These are phyloP conservation scores for Penicillium alfredii DNA, from an alignment of 495 filamentous ascomycete genomes.

Conservation along the genomic window DNA sequence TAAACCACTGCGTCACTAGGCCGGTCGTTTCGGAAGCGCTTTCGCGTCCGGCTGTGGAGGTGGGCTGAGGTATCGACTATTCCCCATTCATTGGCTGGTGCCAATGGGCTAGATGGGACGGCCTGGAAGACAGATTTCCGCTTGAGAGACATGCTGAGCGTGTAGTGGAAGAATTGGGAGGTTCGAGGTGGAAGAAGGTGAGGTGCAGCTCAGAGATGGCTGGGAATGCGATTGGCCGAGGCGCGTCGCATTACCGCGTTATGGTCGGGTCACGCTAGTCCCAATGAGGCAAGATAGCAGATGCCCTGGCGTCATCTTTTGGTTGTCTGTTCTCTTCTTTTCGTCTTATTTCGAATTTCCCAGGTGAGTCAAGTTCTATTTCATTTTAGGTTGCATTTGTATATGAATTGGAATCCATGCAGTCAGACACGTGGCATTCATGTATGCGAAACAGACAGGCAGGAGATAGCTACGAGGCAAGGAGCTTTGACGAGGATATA, in stretches of 20 bases:
- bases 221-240: slow-evolving; percentile 9
- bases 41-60: slow-evolving; percentile 46
- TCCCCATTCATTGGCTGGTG: slow-evolving; percentile 22
- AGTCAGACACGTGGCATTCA: too few relatives aligned
- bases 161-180: slow-evolving; percentile 1
- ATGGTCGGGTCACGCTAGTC: slow-evolving; percentile 19
- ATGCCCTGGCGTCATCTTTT: too few relatives aligned
- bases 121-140: slow-evolving; percentile 44
- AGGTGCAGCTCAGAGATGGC: slow-evolving; percentile 9
- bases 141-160: slow-evolving; percentile 41
- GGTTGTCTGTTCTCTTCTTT: too few relatives aligned
- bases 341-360: too few relatives aligned
- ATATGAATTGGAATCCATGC: too few relatives aligned
- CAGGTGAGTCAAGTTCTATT: too few relatives aligned
- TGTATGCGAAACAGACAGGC: too few relatives aligned
- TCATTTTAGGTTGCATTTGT: too few relatives aligned
- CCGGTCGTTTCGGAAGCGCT: slow-evolving; percentile 46
- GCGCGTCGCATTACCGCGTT: slow-evolving; percentile 20
- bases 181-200: slow-evolving; percentile 3
- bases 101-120: slow-evolving; percentile 25
- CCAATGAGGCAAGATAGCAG: slow-evolving; percentile 19
- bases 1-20: slow-evolving; percentile 43
- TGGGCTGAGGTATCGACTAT: slow-evolving; percentile 32
- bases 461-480: too few relatives aligned
- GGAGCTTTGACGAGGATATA: too few relatives aligned